Percentiles rank a stretch among this genome's conserved stretches.
phyloP scores from a whole-genome alignment of 2,329 filamentous ascomycete genomes.

The Neonectria neomacrospora region DNA sequence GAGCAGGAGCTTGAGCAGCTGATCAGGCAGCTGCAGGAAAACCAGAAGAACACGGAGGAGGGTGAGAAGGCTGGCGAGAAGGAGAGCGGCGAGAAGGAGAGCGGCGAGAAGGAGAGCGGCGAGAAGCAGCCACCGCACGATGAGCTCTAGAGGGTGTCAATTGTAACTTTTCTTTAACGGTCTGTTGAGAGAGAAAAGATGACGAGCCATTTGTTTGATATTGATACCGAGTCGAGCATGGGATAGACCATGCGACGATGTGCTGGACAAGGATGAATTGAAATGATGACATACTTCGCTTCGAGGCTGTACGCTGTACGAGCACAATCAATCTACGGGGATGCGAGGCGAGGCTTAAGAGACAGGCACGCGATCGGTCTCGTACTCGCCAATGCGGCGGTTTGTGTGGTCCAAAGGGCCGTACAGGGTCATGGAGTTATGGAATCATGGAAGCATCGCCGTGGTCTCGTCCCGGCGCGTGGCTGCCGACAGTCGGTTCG shows the following conservation, averaged over 20 bases:
- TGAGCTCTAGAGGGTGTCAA: constrained; percentile 48
- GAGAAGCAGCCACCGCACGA: constrained; percentile 47
- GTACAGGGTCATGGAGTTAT: neutral
- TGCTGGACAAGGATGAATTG: constrained; percentile 14
- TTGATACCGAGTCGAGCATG: constrained; percentile 37
- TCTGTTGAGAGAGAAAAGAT: constrained; percentile 24
- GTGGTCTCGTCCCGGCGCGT: neutral
- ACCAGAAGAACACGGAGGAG: constrained; percentile 31
- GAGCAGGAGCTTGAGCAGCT: constrained; percentile 45
- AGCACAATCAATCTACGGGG: neutral
- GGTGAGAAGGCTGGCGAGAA: constrained; percentile 13
- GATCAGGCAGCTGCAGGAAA: constrained; percentile 40
- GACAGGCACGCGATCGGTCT: neutral
- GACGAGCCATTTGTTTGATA: constrained; percentile 33
- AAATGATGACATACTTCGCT: constrained; percentile 17
- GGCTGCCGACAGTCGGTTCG: neutral
- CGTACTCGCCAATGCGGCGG: neutral
- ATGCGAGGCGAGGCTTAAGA: constrained; percentile 2
- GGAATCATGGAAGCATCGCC: neutral
- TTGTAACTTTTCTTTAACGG: constrained; percentile 26
- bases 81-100: constrained; percentile 28
- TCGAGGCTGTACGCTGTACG: neutral
- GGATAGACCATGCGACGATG: constrained; percentile 35
- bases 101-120: constrained; percentile 14
- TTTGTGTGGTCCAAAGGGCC: neutral